Evolutionary conservation across 169 alveolate species (phyloP), one percentile per base, ranked within the genome.

Genomic region (Babesia sp.): DNA sequence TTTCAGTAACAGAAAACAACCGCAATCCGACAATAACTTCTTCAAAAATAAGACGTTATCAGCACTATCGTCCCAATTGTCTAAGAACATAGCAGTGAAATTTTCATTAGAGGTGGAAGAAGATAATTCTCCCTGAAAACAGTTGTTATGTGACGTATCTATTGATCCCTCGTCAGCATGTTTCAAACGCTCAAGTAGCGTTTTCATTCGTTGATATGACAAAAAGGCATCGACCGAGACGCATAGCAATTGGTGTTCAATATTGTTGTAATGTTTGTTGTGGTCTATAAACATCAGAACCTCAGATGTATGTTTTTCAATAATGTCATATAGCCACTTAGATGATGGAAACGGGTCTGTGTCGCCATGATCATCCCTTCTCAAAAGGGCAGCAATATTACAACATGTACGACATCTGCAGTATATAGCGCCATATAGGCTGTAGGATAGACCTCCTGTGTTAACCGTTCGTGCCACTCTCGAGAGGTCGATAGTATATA

Each of bases 171-270:
- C n/a, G n/a, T n/a, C n/a, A 39, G 14, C 46, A 14, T 39, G 14
- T 14, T 24, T 9, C 31, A 16, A 50, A n/a, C 26, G 11, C 18
- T 50, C 58, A 7, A 50, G 7, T 24, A 20, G 9, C 7, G 36
- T 22, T 22, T 7, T 8, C 31, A 56, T 26, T 2, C 55, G 50
- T 8, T 31, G 33, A 24, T 72, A 2, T 26, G 58, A 53, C 0
- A 74, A 24, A 51, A 26, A 59, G 5, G 58, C 55, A 48, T 74
- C 71, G 12, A 61, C 57, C 26, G 75, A 42, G 2, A 50, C 36
- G 14, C 34, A n/a, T 18, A 74, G 56, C 9, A 74, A 42, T 39
- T 53, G 63, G 58, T 74, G 71, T 50, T 74, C 84, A 0, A 74
- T 20, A 33, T 56, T 74, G 1, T 16, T 28, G 1, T 33, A 28